Evolutionary conservation across 2,329 filamentous ascomycete species (phyloP).

Genomic region (Xylariaceae sp.): DNA sequence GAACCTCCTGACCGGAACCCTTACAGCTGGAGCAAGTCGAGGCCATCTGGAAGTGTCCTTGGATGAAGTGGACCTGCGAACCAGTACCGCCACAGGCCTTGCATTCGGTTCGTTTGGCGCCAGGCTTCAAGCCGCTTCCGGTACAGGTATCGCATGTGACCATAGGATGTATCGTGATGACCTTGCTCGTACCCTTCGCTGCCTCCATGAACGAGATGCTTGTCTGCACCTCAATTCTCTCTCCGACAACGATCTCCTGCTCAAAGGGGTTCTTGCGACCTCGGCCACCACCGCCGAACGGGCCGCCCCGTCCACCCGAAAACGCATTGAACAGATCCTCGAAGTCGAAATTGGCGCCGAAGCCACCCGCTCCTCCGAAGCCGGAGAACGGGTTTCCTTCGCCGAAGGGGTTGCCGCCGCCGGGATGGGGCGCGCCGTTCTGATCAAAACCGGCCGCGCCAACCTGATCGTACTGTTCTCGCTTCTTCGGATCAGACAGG

Average conservation of each 20-base stretch:
- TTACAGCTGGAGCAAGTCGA: slow-evolving; percentile 79
- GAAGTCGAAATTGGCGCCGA: slow-evolving; percentile 83
- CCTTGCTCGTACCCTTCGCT: slow-evolving; percentile 82
- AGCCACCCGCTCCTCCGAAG: slow-evolving; percentile 62
- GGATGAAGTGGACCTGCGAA: slow-evolving; percentile 79
- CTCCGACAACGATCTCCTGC: slow-evolving; percentile 79
- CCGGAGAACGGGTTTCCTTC: slow-evolving; percentile 53
- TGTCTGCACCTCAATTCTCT: slow-evolving; percentile 91
- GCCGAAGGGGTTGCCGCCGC: slow-evolving; percentile 53
- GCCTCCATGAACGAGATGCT: slow-evolving; percentile 95
- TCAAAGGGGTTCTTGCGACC: slow-evolving; percentile 63
- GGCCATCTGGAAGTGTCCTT: slow-evolving; percentile 93
- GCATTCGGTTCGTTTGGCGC: slow-evolving; percentile 68
- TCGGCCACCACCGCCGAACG: slow-evolving; percentile 54
- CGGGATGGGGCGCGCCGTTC: slow-evolving; percentile 52
- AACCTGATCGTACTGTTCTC: slow-evolving; percentile 84
- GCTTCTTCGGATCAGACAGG: slow-evolving; percentile 87
- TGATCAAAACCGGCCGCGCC: slow-evolving; percentile 85
- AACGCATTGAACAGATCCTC: slow-evolving; percentile 94
- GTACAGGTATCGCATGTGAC: slow-evolving; percentile 75
- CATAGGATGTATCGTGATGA: slow-evolving; percentile 80
- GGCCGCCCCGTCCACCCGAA: slow-evolving; percentile 47
- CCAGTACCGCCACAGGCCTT: slow-evolving; percentile 81
- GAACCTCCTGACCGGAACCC: slow-evolving; percentile 70
- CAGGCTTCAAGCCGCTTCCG: slow-evolving; percentile 79